Conservation (phyloP, 106 monocot genomes). For the Dactylorhiza incarnata region DNA sequence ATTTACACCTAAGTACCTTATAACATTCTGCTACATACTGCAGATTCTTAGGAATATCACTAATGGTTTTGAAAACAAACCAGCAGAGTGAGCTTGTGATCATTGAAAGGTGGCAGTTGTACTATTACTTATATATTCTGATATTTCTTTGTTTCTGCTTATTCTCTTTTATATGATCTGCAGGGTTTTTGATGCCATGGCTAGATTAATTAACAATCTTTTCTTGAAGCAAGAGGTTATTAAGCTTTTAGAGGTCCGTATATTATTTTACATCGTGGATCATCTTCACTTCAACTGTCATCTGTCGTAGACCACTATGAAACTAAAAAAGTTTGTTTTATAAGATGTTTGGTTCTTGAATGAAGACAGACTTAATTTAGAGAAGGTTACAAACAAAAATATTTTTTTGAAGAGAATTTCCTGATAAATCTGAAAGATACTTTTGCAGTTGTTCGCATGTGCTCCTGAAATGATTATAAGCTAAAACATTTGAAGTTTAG, state of each 20-base stretch:
- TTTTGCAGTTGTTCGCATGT: too few species aligned
- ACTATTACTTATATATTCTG: neutral
- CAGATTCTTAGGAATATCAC: slow-evolving; percentile 36
- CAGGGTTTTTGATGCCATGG: slow-evolving; percentile 34
- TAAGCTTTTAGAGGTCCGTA: slow-evolving; percentile 37
- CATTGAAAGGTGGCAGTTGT: slow-evolving; percentile 25
- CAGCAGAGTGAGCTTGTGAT: slow-evolving; percentile 8
- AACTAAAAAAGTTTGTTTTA: neutral
- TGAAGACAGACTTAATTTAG: neutral
- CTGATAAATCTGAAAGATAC: too few species aligned
- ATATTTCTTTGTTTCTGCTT: neutral
- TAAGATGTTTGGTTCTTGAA: neutral
- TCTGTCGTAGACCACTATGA: too few species aligned
- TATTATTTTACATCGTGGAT: neutral
- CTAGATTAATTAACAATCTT: slow-evolving; percentile 21
- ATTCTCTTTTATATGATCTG: slow-evolving; percentile 5
- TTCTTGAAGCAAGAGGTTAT: slow-evolving; percentile 26
- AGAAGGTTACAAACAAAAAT: too few species aligned
- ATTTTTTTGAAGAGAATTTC: too few species aligned
- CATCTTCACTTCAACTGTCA: neutral
- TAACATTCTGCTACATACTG: neutral
- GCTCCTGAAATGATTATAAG: too few species aligned
- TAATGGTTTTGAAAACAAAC: slow-evolving; percentile 16
- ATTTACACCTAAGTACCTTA: neutral
- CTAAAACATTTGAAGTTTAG: too few species aligned